These are phyloP conservation scores for Dendrobium chrysotoxum DNA, from an alignment of 106 monocot genomes.

Conservation along the genomic window DNA sequence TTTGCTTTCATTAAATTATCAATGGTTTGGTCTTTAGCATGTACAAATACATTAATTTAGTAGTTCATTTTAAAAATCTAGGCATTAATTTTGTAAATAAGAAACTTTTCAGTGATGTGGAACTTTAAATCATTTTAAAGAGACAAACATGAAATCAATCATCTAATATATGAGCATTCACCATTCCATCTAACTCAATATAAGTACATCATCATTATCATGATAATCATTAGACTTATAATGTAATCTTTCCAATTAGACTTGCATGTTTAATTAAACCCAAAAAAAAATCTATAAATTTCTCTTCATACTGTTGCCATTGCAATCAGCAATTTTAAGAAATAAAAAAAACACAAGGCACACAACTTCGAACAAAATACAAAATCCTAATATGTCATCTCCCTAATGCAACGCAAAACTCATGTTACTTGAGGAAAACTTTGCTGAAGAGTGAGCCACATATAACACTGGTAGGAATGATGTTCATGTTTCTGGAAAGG, in stretches of 20 bases:
- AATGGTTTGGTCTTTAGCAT: too few relatives aligned
- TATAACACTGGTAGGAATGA: neutral
- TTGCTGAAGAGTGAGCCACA: neutral
- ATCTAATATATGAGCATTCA: neutral
- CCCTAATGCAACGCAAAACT: neutral
- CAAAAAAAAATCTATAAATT: neutral
- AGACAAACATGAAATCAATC: neutral
- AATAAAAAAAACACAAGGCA: neutral
- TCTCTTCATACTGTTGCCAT: neutral
- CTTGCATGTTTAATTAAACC: neutral
- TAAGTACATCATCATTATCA: neutral
- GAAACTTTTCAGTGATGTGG: too few relatives aligned
- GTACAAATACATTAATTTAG: too few relatives aligned
- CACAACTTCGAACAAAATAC: neutral
- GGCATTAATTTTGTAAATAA: too few relatives aligned
- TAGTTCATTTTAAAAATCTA: too few relatives aligned
- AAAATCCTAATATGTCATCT: neutral
- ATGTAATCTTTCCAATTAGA: neutral
- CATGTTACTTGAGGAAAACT: neutral
- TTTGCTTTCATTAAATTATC: too few relatives aligned
- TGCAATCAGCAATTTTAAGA: neutral
- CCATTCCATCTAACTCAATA: neutral
- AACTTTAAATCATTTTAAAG: too few relatives aligned
- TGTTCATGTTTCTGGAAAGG: neutral
- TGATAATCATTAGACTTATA: neutral